Base-by-base conservation (phyloP, 164 flowering plant species). In the Cinnamomum chago region DNA sequence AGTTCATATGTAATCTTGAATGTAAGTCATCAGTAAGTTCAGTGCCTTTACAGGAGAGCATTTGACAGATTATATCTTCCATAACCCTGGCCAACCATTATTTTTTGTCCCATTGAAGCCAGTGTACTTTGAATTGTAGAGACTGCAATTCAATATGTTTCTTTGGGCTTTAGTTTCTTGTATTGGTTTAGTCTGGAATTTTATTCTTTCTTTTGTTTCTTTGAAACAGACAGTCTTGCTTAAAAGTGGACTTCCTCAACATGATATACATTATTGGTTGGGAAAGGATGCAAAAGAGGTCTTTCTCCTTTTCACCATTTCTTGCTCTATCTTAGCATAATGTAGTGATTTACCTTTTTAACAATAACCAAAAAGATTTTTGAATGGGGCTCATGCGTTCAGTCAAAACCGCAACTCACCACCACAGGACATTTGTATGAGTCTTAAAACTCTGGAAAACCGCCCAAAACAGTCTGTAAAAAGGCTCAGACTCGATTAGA, bases 201-300 rank as follows among this genome's bases (percentile, higher is more conserved):
- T 79, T 65, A 78, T 68, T 47, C 50, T 73, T 66, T 66, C 22
- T 62, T 80, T 27, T 55, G 18, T 78, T 69, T 73, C 72, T 51
- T 64, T 72, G 69, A 52, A 75, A 50, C 87, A 91, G 96, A 86
- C 96, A 24, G 67, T 71, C 71, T 25, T 85, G 72, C 80, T 83
- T 9, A 91, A 83, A 78, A 83, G 70, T 51, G 89, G 94, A 5
- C 51, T 81, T 76, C 78, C 78, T 68, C 85, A 79, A 60, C 88
- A 90, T 74, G 91, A 86, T 58, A 80, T 90, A 65, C 92, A 91
- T 72, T 91, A 87, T 70, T 91, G 96, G 96, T 77, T 85, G 72
- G 96, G 96, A 79, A 83, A 78, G 64, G 87, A 82, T 77, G 81
- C 86, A 25, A 82, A 71, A 64, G 81, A 88, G 89, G 91, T 88